These are phyloP conservation scores for Xerocomus potaroensis DNA, from an alignment of 768 basidiomycete species.

Conservation along the genomic window DNA sequence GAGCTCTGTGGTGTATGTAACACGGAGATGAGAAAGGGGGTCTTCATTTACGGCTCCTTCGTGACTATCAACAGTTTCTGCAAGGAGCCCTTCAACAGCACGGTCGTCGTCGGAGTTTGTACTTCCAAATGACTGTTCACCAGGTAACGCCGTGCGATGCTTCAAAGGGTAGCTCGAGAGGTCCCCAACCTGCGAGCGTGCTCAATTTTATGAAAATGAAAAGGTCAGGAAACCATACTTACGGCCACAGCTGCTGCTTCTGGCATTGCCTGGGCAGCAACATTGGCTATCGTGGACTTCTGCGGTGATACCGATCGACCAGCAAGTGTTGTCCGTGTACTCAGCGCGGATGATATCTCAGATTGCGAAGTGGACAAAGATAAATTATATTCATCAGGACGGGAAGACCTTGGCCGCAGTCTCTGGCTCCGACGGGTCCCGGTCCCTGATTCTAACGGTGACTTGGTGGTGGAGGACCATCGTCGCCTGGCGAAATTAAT, in stretches of 20 bases:
- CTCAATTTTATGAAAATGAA: constrained; percentile 30
- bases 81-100: constrained; percentile 30
- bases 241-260: constrained; percentile 29
- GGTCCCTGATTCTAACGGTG: constrained; percentile 32
- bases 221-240: constrained; percentile 25
- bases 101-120: constrained; percentile 37
- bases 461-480: constrained; percentile 45
- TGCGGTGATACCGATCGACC: constrained; percentile 33
- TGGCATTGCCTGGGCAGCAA: constrained; percentile 19
- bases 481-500: constrained; percentile 58
- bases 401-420: constrained; percentile 30
- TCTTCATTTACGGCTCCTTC: constrained; percentile 30
- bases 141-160: constrained; percentile 24
- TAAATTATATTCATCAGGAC: constrained; percentile 29
- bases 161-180: constrained; percentile 23
- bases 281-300: constrained; percentile 22
- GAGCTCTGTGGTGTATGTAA: constrained; percentile 33
- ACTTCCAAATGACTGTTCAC: constrained; percentile 30
- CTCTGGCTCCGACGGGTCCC: constrained; percentile 34
- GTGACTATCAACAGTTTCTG: constrained; percentile 31
- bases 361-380: constrained; percentile 23
- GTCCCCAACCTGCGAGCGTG: constrained; percentile 28
- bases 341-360: constrained; percentile 27
- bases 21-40: constrained; percentile 34
- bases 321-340: constrained; percentile 29